phyloP scores from a whole-genome alignment of 371 early-diverging fungal species.

The Circinella minor region DNA sequence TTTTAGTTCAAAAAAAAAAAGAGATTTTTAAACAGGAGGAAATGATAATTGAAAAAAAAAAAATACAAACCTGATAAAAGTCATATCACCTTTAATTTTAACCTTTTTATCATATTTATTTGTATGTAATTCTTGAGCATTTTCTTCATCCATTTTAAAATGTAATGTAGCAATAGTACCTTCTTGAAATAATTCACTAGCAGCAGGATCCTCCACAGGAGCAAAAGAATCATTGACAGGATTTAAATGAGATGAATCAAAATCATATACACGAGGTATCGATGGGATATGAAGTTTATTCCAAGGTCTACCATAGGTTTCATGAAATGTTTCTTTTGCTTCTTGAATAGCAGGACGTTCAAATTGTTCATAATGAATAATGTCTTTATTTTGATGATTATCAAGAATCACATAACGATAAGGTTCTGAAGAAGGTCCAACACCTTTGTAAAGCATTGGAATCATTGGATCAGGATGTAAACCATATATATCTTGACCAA shows the following conservation, averaged over 20 bases:
- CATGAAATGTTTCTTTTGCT: conserved; percentile 26
- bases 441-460: conserved; percentile 28
- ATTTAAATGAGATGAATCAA: not conserved
- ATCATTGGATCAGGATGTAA: conserved; percentile 17
- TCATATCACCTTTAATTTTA: conserved; percentile 25
- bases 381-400: conserved; percentile 1
- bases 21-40: too few species aligned
- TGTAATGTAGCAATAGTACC: conserved; percentile 29
- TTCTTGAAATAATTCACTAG: conserved; percentile 28
- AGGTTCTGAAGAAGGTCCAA: conserved; percentile 20
- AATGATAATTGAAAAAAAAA: too few species aligned
- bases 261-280: conserved; percentile 28
- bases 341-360: conserved; percentile 34
- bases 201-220: conserved; percentile 10
- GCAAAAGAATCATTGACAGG: not conserved
- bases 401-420: conserved; percentile 36
- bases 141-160: conserved; percentile 23
- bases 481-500: conserved; percentile 30
- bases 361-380: conserved; percentile 31
- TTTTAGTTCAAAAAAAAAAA: too few species aligned
- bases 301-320: conserved; percentile 39
- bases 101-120: conserved; percentile 21
- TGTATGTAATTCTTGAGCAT: conserved; percentile 23
- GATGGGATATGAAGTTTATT: conserved; percentile 28
- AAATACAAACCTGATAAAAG: conserved; percentile 32